Evolutionary conservation across 2,329 filamentous ascomycete species (phyloP), one percentile per base, ranked within the genome.

Genomic region (Rosellinia necatrix): DNA sequence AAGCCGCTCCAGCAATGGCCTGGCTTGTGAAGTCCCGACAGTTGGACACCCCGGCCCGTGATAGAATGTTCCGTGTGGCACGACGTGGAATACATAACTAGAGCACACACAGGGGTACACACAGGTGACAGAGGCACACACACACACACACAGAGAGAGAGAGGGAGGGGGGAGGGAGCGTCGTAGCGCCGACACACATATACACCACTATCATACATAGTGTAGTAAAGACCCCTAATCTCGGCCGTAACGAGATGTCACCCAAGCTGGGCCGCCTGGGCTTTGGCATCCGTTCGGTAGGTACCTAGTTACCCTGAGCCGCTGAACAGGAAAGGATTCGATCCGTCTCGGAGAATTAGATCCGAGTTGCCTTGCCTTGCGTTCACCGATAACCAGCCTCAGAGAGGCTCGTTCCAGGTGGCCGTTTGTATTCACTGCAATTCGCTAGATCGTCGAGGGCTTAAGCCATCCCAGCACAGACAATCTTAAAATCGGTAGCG

Each of bases 301-400:
- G 21, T 50, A 34, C 25, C 38, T 51, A 21, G 9, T n/a, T n/a
- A n/a, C 27, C 19, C 25, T 30, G 25, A 24, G 37, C 17, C 15
- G 27, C n/a, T 22, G 19, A 32, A 21, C 21, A 21, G 22, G 35
- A 32, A 32, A 38, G n/a, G 46, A 49, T 40, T 40, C 32, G 17
- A 37, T 43, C 53, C 43, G 44, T 34, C 25, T 46, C 40, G 40
- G 49, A 52, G 40, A 37, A 52, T 44, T 52, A 25, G 30, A 52
- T 47, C 50, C 41, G 42, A n/a, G 25, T n/a, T 21, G 43, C 38
- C 19, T 50, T 27, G 25, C 22, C 32, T 32, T 34, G 25, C 32
- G 15, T 25, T 34, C 4, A 19, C 44, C n/a, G 38, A 21, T 7
- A 25, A 21, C 25, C n/a, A 24, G 22, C n/a, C 4, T 15, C 3